Conservation (phyloP, 2,329 filamentous ascomycete genomes). For the Ilyonectria mors-panacis region DNA sequence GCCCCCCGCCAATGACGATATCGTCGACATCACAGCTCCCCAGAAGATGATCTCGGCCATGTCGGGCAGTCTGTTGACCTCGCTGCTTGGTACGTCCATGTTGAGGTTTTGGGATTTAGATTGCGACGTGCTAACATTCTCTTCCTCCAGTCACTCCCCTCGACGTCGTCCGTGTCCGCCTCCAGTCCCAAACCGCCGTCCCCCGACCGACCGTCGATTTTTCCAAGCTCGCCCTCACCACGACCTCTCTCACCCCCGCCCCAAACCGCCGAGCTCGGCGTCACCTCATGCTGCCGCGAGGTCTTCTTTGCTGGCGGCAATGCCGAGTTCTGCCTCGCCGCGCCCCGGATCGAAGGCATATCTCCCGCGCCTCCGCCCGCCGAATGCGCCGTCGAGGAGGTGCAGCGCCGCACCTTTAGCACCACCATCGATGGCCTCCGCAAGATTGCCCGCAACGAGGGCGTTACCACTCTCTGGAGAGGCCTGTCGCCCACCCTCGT, state of each 20-base stretch:
- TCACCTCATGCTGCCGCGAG: slow-evolving; percentile 95
- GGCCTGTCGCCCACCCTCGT: slow-evolving; percentile 93
- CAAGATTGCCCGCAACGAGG: slow-evolving; percentile 97
- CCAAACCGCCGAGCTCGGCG: slow-evolving; percentile 85
- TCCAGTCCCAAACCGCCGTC: slow-evolving; percentile 82
- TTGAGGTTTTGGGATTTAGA: too few relatives aligned
- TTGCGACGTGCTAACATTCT: slow-evolving; percentile 19
- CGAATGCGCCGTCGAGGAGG: slow-evolving; percentile 90
- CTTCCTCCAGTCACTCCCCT: slow-evolving; percentile 83
- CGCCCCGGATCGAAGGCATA: slow-evolving; percentile 66
- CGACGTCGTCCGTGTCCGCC: slow-evolving; percentile 94
- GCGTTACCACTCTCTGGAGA: slow-evolving; percentile 88
- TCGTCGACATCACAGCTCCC: slow-evolving; percentile 79
- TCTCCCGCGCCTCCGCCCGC: slow-evolving; percentile 64
- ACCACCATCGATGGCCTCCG: slow-evolving; percentile 92
- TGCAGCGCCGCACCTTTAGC: slow-evolving; percentile 85
- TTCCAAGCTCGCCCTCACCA: slow-evolving; percentile 69
- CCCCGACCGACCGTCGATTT: slow-evolving; percentile 67
- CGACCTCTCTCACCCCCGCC: slow-evolving; percentile 72
- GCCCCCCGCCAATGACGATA: slow-evolving; percentile 48
- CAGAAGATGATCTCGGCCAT: slow-evolving; percentile 98
- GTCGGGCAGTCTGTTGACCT: slow-evolving; percentile 90
- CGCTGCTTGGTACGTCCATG: slow-evolving; percentile 79
- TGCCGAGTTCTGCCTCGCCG: slow-evolving; percentile 84
- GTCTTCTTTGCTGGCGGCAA: slow-evolving; percentile 96